Evolutionary conservation across 2,329 filamentous ascomycete species (phyloP), one percentile per base, ranked within the genome.

Genomic region (Trichoderma aggressivum): DNA sequence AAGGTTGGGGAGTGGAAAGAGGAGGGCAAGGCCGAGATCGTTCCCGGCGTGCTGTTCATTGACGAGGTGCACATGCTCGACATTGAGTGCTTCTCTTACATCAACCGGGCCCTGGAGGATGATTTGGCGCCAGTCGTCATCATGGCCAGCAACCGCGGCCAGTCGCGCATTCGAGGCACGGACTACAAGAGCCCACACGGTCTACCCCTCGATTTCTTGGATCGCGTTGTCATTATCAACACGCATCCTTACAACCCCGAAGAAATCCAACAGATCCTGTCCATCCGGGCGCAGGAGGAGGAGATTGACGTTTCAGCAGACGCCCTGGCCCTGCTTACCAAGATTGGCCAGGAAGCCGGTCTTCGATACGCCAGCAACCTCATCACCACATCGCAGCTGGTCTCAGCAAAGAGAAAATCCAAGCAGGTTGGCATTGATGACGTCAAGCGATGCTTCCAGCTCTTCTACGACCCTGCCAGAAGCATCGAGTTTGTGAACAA

Each of bases 31-130:
- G 96, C 96, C 3, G 94, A 97, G 83, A 98, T 99, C 69, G 94
- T 99, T 0, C 96, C 96, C 0, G 96, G 96, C 59, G 96, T 99
- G 8, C 85, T 99, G 8, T 99, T 99, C 86, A 97, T 99, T 78
- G 96, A 99, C 78, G 96, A 99, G 84, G 95, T 99, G 6, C 96
- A 99, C 86, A 98, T 99, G 95, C 92, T 99, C 71, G 96, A 99
- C 81, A 98, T 98, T 74, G 96, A 99, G 82, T 98, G 95, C 85
- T 99, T 97, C 86, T 97, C 94, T 58, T 99, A 97, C 85, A 92
- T 99, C 86, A 99, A 99, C 85, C 92, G 96, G 66, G 96, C 96
- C 1, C 87, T 99, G 58, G 96, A 99, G 83, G 94, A 94, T 72
- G 94, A 98, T 77, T 88, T 99, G 36, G 94, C 96, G 1, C 96